Base-by-base conservation (phyloP, 257 asterid species). In the Schizonepeta tenuifolia region DNA sequence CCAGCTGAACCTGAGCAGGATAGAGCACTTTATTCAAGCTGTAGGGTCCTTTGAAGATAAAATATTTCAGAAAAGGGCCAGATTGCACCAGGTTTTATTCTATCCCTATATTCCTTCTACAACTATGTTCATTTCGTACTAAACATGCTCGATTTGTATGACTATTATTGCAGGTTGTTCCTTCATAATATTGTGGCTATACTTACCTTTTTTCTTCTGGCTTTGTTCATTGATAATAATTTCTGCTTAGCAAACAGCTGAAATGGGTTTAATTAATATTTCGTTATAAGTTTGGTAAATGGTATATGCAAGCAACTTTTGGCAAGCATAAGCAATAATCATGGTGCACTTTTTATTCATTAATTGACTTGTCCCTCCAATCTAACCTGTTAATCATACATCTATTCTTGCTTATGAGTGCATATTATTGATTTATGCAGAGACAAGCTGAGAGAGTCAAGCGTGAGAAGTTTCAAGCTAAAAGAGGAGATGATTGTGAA, bases 11-110 rank as follows among this genome's bases (percentile, higher is more conserved):
- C 85, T 95, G 74, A 73, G 80, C 84, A 76, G 83, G 74, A 98
- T 95, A 72, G 97, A 95, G 73, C 97, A 83, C 77, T 95, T 88
- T 62, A 95, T 93, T 79, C 97, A 93, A 83, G 96, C 98, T 43
- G 97, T 93, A 74, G 98, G 98, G 58, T 83, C 94, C 22, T 93
- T 71, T 70, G 98, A 93, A 82, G 98, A 93, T 75, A 89, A 84
- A 77, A 93, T 93, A 74, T 93, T 93, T 72, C 96, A 81, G 85
- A 93, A 90, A 79, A 87, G 98, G 80, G 96, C 92, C 46, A 86
- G 95, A 47, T 70, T 95, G 76, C 96, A 95, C 83, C 97, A 88
- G 93, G 99, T 91, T 78, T 76, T 49, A 1, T 78, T 69, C 20
- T 67, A 43, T 51, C 61, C 46, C 43, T 14, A 57, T 65, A 62